Conservation (phyloP, 1,139 yeast genomes). For the Pichia sp. region DNA sequence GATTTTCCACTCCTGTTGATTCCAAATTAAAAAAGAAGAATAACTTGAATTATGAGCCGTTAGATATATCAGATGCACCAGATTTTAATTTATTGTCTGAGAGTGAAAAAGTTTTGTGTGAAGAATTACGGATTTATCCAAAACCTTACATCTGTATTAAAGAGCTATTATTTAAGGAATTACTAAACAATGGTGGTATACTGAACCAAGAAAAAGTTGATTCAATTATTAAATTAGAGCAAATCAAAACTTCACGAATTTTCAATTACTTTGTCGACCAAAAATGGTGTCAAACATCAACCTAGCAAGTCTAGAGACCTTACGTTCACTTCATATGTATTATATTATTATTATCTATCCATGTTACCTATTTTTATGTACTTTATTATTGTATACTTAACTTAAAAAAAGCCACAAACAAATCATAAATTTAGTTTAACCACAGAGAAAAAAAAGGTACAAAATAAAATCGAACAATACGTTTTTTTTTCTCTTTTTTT, state of each 20-base stretch:
- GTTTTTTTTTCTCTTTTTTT: too few relatives aligned
- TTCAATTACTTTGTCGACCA: conserved; percentile 90
- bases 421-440: too few relatives aligned
- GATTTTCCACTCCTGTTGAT: conserved; percentile 25
- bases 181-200: conserved; percentile 76
- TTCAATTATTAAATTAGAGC: conserved; percentile 78
- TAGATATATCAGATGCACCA: conserved; percentile 76
- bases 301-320: conserved; percentile 16
- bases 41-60: conserved; percentile 30
- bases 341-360: background rate
- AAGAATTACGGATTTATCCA: conserved; percentile 78
- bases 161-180: conserved; percentile 84
- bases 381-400: conserved; percentile 1
- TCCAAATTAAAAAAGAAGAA: conserved; percentile 16
- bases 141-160: conserved; percentile 92
- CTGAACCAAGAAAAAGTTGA: conserved; percentile 79
- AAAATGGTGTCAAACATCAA: conserved; percentile 55
- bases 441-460: too few relatives aligned
- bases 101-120: conserved; percentile 82
- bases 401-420: background rate
- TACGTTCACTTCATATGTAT: background rate
- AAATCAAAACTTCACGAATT: conserved; percentile 76
- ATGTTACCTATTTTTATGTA: background rate
- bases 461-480: too few relatives aligned
- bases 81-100: conserved; percentile 77